A percentile compares a stretch with the other conserved stretches of the same genome.
Conservation (phyloP, 1,139 yeast species). For the Williopsis jadinii region DNA sequence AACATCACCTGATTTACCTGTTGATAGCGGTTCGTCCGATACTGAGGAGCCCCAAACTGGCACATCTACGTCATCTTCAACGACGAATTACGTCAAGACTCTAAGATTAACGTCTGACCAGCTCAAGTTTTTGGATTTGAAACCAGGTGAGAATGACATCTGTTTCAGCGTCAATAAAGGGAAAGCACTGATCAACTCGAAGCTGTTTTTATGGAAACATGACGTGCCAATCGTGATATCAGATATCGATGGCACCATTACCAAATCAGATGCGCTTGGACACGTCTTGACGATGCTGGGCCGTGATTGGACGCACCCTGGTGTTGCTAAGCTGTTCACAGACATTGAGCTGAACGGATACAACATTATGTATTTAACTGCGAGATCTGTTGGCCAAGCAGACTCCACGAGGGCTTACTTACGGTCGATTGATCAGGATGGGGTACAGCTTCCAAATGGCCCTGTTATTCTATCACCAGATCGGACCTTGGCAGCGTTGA, state of each 20-base stretch:
- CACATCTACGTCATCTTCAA: conserved; percentile 8
- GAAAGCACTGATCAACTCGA: conserved; percentile 66
- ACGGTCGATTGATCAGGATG: conserved; percentile 70
- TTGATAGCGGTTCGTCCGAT: conserved; percentile 4
- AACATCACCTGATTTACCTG: conserved; percentile 5
- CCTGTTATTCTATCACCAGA: conserved; percentile 97
- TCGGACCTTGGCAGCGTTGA: conserved; percentile 90
- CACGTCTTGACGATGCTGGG: conserved; percentile 93
- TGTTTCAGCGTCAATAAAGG: conserved; percentile 79
- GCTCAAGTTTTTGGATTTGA: conserved; percentile 62
- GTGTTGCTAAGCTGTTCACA: conserved; percentile 84
- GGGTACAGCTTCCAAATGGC: conserved; percentile 70
- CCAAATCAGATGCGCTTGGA: conserved; percentile 96
- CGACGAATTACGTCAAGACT: conserved; percentile 63
- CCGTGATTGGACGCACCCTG: conserved; percentile 96
- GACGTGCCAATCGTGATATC: conserved; percentile 89
- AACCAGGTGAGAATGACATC: conserved; percentile 73
- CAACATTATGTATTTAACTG: conserved; percentile 87
- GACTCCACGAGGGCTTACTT: conserved; percentile 87
- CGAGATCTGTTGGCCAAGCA: conserved; percentile 94
- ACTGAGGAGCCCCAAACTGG: conserved; percentile 20
- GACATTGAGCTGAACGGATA: conserved; percentile 87
- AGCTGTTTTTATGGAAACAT: conserved; percentile 78
- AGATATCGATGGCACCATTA: conserved; percentile 97
- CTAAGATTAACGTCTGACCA: conserved; percentile 89